A percentile compares a stretch with the other conserved stretches of the same genome.
Evolutionary conservation across 2,329 filamentous ascomycete species (phyloP).

Genomic region (Zymoseptoria ardabiliae): DNA sequence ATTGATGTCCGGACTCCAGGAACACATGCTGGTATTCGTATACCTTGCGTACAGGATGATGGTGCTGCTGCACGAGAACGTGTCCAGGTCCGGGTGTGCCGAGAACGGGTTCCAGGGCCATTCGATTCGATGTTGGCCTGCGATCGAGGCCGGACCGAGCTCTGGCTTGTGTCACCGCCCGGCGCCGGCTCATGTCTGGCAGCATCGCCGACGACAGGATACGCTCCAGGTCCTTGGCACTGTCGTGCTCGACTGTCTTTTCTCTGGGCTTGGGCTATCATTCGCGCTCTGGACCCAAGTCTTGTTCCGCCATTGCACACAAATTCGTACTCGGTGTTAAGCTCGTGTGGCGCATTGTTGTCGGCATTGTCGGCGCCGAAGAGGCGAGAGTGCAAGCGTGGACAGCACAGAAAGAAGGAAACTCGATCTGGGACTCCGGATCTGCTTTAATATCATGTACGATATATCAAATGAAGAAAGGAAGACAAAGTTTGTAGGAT

Average conservation of each 20-base stretch:
- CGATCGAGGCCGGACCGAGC: neutral
- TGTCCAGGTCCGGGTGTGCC: constrained; percentile 72
- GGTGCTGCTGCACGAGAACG: constrained; percentile 75
- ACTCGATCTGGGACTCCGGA: neutral
- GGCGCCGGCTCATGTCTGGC: neutral
- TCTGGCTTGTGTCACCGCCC: neutral
- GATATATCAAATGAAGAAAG: neutral
- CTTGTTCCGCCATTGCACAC: no score
- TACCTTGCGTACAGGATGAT: constrained; percentile 88
- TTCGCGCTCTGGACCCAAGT: no score
- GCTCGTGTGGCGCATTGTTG: neutral
- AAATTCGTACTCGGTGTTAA: no score
- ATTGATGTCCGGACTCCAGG: constrained; percentile 68
- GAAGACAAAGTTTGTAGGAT: neutral
- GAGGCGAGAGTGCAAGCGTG: neutral
- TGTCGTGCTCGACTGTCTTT: no score
- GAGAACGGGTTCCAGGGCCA: constrained; percentile 95
- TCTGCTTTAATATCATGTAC: neutral
- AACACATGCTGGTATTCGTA: constrained; percentile 88
- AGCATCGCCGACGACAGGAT: neutral
- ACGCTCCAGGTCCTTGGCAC: no score
- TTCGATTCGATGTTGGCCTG: constrained; percentile 51
- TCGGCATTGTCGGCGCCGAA: neutral
- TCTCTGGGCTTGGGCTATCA: no score
- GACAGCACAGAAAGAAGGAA: neutral